Evolutionary conservation across 1,284 basidiomycete species (phyloP), one percentile per base, ranked within the genome.

Genomic region (Cerrena zonata): DNA sequence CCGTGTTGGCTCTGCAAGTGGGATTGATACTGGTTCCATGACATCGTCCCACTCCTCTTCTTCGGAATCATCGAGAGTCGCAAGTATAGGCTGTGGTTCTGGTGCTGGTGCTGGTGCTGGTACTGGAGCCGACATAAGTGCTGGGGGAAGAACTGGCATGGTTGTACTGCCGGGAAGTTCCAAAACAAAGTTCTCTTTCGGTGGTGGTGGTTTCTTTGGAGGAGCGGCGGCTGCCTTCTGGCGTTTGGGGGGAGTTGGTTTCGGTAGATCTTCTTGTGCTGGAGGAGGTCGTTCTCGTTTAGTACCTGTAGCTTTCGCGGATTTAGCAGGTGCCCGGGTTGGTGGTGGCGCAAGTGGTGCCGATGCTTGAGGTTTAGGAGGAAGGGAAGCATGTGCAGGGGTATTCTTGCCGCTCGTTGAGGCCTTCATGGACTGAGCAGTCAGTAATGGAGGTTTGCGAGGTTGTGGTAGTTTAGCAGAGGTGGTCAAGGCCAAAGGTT

Each of bases 31-130:
- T 44, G 61, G 56, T 2, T 74, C 72, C 41, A 72, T 47, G 24
- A 61, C 56, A 41, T 58, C 61, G 56, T 79, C 76, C 70, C 76
- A 79, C 15, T 58, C 56, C 30, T 54, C 59, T 21, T 74, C 73
- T 30, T 81, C 79, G 5, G 73, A 76, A 42, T 77, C 77, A 3
- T 68, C 69, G 21, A 43, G 45, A 15, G 56, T 22, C 26, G 39
- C 18, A 36, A 52, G 13, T 18, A 34, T 22, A 15, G 37, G 37
- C 18, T 22, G 19, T 12, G 51, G 19, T 22, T 50, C 36, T 11
- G 41, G 18, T 26, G 56, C 61, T n/a, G 52, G 19, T 12, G 44
- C 51, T 21, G 48, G 40, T n/a, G 43, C 26, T 12, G 56, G 51
- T 25, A 50, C 42, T 24, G 48, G 47, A 42, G 34, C 48, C 3